Evolutionary conservation across 768 basidiomycete genomes (phyloP).

Genomic region (Scleroderma bovista): DNA sequence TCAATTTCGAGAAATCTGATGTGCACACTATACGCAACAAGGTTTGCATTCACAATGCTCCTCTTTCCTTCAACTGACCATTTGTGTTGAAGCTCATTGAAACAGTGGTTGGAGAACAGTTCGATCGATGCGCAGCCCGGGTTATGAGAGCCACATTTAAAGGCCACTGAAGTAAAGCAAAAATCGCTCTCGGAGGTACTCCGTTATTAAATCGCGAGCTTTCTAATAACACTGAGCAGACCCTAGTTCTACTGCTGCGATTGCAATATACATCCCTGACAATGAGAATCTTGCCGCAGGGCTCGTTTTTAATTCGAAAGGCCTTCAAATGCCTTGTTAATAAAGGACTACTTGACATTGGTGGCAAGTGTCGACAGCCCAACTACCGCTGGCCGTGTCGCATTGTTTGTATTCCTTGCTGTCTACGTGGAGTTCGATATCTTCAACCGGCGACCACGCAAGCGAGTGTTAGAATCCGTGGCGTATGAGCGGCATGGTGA

Average conservation of each 20-base stretch:
- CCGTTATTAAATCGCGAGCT: conserved; percentile 42
- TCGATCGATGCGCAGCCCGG: conserved; percentile 66
- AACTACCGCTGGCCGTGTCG: conserved; percentile 59
- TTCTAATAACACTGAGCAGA: conserved; percentile 34
- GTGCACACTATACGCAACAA: conserved; percentile 84
- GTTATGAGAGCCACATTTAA: conserved; percentile 73
- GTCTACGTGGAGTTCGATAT: conserved; percentile 78
- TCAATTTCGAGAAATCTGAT: conserved; percentile 87
- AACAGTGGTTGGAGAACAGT: conserved; percentile 70
- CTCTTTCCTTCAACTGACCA: conserved; percentile 7
- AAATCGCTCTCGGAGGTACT: conserved; percentile 52
- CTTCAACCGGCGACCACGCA: conserved; percentile 59
- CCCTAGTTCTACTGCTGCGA: conserved; percentile 58
- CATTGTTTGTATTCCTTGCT: conserved; percentile 65
- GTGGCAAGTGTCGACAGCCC: conserved; percentile 81
- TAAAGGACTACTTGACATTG: conserved; percentile 80
- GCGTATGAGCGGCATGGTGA: conserved; percentile 79
- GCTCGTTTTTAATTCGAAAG: conserved; percentile 54
- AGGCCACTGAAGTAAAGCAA: conserved; percentile 63
- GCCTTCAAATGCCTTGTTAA: conserved; percentile 46
- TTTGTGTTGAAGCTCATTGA: conserved; percentile 65
- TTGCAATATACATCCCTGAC: conserved; percentile 59
- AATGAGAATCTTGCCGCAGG: conserved; percentile 58
- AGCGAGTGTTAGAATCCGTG: conserved; percentile 69
- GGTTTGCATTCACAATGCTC: conserved; percentile 36